Percentiles rank a stretch among this genome's conserved stretches.
Conservation (phyloP, 78 protist genomes). For the Corallochytrium limacisporum region DNA sequence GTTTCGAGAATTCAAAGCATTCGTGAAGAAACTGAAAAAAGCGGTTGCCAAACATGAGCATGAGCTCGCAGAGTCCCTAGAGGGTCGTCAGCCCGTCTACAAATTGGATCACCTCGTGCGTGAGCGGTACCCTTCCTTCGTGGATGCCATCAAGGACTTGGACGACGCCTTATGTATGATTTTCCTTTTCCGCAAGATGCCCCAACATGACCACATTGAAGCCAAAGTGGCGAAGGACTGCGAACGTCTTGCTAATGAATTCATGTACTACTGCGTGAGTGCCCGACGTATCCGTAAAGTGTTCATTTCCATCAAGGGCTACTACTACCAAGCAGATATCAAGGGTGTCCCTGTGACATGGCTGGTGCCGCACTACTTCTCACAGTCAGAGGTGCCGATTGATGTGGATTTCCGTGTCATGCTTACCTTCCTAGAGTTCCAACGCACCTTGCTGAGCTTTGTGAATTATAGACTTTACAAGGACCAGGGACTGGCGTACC, state of each 20-base stretch:
- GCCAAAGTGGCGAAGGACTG: constrained; percentile 8
- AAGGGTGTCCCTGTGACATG: constrained; percentile 74
- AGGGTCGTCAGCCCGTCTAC: constrained; percentile 23
- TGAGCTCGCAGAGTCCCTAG: neutral
- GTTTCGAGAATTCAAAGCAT: constrained; percentile 58
- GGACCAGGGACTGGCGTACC: constrained; percentile 38
- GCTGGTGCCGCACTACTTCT: constrained; percentile 76
- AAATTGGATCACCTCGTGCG: constrained; percentile 38
- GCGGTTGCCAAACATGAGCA: constrained; percentile 16
- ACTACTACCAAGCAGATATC: constrained; percentile 78
- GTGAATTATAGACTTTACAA: constrained; percentile 66
- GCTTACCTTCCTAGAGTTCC: constrained; percentile 73
- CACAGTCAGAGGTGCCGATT: neutral
- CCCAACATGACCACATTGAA: neutral
- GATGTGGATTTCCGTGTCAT: constrained; percentile 70
- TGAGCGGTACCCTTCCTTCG: constrained; percentile 86
- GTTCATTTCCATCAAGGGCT: constrained; percentile 80
- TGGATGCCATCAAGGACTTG: constrained; percentile 78
- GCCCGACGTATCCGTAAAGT: constrained; percentile 42
- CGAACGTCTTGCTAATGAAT: constrained; percentile 43
- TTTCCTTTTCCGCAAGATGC: constrained; percentile 61
- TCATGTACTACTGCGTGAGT: constrained; percentile 31
- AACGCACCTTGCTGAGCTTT: constrained; percentile 54
- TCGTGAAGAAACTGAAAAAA: neutral
- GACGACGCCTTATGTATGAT: constrained; percentile 83